Evolutionary conservation across 2,329 filamentous ascomycete species (phyloP).

Genomic region (Epichloe bromicola): DNA sequence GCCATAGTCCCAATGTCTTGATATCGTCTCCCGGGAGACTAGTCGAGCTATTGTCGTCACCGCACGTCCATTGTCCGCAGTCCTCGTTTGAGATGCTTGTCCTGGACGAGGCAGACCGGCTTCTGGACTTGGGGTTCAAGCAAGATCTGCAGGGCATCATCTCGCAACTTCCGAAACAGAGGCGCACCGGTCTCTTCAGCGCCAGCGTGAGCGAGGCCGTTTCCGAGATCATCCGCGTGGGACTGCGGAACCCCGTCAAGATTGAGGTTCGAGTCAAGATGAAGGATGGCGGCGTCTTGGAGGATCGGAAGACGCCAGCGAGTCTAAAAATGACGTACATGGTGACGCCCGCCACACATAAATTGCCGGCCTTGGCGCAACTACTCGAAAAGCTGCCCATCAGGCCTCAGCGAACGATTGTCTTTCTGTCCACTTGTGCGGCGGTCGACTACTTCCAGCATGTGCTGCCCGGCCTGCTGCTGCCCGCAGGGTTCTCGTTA

Average conservation of each 20-base stretch:
- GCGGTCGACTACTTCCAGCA: constrained; percentile 90
- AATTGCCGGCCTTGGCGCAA: constrained; percentile 60
- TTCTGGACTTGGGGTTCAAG: constrained; percentile 90
- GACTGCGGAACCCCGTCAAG: constrained; percentile 85
- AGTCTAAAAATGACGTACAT: constrained; percentile 88
- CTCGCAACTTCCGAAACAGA: constrained; percentile 75
- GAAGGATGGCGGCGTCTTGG: constrained; percentile 48
- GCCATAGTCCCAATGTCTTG: constrained; percentile 73
- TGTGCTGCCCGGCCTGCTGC: constrained; percentile 58
- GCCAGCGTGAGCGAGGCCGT: constrained; percentile 94
- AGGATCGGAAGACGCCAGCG: constrained; percentile 81
- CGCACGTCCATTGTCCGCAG: constrained; percentile 75
- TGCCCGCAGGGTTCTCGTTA: constrained; percentile 55
- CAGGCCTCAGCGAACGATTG: constrained; percentile 69
- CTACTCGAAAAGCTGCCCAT: constrained; percentile 59
- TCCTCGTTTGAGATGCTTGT: constrained; percentile 87
- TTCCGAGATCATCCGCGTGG: constrained; percentile 81
- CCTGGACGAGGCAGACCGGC: constrained; percentile 84
- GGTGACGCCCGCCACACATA: constrained; percentile 61
- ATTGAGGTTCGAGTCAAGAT: constrained; percentile 85
- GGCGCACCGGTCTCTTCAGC: constrained; percentile 86
- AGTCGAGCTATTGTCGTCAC: constrained; percentile 73
- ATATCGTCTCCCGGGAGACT: constrained; percentile 85
- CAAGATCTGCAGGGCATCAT: constrained; percentile 80
- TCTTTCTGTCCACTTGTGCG: constrained; percentile 89